These are phyloP conservation scores for Breynia disticha DNA, from an alignment of 441 rosid species.

Conservation along the genomic window DNA sequence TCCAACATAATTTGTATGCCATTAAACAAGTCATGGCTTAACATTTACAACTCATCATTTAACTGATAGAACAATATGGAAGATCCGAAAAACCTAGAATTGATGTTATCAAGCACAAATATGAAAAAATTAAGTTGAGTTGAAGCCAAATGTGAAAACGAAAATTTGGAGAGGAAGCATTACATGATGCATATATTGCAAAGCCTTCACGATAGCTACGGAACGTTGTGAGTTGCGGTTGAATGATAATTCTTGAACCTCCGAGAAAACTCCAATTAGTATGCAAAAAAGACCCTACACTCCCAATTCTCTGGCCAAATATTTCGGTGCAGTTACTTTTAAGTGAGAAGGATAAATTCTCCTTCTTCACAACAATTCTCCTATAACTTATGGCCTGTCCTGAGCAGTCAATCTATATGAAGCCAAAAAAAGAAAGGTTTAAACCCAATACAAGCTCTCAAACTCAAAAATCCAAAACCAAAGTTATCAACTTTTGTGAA, in stretches of 20 bases:
- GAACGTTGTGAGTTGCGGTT: slow-evolving; percentile 21
- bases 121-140: not conserved
- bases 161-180: slow-evolving; percentile 9
- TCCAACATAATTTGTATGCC: too few relatives aligned
- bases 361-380: slow-evolving; percentile 15
- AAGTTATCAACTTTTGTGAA: too few relatives aligned
- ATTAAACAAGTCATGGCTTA: too few relatives aligned
- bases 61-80: too few relatives aligned
- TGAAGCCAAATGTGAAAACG: not conserved
- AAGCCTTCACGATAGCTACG: slow-evolving; percentile 22
- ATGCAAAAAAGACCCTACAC: slow-evolving; percentile 19
- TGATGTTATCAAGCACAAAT: not conserved
- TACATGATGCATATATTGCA: slow-evolving; percentile 66
- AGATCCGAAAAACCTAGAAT: not conserved
- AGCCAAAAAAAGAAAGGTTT: slow-evolving; percentile 11
- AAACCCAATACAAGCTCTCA: too few relatives aligned
- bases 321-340: slow-evolving; percentile 19
- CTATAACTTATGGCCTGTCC: slow-evolving; percentile 17
- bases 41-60: too few relatives aligned
- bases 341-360: slow-evolving; percentile 16
- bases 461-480: too few relatives aligned
- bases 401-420: slow-evolving; percentile 29
- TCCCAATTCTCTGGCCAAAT: slow-evolving; percentile 22
- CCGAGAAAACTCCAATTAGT: slow-evolving; percentile 46
- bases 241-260: slow-evolving; percentile 40